Evolutionary conservation across 2,329 filamentous ascomycete species (phyloP), one percentile per base, ranked within the genome.

Genomic region (Juglanconis oblonga): DNA sequence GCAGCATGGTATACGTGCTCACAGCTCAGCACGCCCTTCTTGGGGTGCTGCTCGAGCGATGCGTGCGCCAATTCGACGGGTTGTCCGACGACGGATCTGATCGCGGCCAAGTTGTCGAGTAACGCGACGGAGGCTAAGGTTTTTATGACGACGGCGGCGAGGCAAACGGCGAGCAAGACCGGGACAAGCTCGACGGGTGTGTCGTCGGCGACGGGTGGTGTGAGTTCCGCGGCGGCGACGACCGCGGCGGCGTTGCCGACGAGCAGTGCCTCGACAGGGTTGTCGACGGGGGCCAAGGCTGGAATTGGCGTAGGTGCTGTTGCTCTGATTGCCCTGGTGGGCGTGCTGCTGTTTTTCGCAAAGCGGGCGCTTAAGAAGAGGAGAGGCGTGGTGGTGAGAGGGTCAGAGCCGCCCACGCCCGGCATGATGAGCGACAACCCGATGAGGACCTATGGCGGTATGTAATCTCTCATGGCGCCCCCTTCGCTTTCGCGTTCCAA

Each of bases 21-120:
- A 3, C 50, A 53, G 1, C 66, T 66, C 5, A 61, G 33, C 0
- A 69, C 71, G 17, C 69, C 74, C 0, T 78, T 77, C 40, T 45
- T 79, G 9, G 76, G 76, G 8, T 78, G 76, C 52, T 78, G 76
- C 52, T 65, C 61, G 10, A 65, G 62, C 32, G 68, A 75, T 58
- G 72, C 75, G 0, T 77, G 75, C 49, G 54, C 35, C 44, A 45
- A 57, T 8, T 51, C 54, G 0, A 48, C n/a, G 17, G 61, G 52
- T 13, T 75, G 73, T 59, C 67, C 72, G 11, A 29, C 32, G 0
- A 42, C 45, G 13, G 58, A 66, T 33, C 49, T 73, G 42, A 59
- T 68, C 24, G 61, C 64, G 9, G 72, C 70, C 3, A 64, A 52
- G 32, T 61, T 75, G 55, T 72, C 67, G 53, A 53, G 56, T 29